Base-by-base conservation (phyloP, 352 stramenopile genomes). In the Globisporangium parvum region DNA sequence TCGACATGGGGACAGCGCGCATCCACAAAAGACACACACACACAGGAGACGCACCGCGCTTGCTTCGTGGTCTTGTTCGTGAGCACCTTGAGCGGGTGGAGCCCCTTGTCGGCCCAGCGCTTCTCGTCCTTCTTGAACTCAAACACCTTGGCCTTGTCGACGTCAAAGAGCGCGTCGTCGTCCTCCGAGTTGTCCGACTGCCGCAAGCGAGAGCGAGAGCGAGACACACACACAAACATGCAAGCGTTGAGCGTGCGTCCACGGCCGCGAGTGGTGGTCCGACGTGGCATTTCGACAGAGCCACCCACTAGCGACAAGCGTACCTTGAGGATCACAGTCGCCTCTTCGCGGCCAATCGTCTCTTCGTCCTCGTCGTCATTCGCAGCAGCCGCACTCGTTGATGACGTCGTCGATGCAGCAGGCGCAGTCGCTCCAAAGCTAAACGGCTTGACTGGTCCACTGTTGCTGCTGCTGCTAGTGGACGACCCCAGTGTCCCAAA, bases 81-180 rank as follows among this genome's bases (percentile, higher is more conserved):
- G 0, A 95, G 75, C 23, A 95, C 68, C 57, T 93, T 80, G 51
- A 95, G 71, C 28, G 82, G 80, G 51, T 95, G 82, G 46, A 81
- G 68, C 0, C 85, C 82, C 63, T 93, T 92, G 75, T 95, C 83
- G 11, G 83, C 85, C 85, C 85, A 95, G 31, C 80, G 80, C 67
- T 91, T 95, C 59, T 93, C 85, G 61, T 88, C 77, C 52, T 88
- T 91, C 61, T 90, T 93, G 60, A 92, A 92, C 64, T 92, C 82
- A 55, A 87, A 81, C 24, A 93, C 55, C 66, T 89, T 93, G 52
- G 71, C 75, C 66, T 90, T 89, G 12, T 90, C 80, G 6, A 64
- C 70, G 44, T 92, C 80, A 54, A 92, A 95, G 21, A 83, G 67
- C 52, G 67, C 77, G 18, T 89, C 73, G 21, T 95, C 85, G 31